A percentile compares a stretch with the other conserved stretches of the same genome.
These are phyloP conservation scores for Cladophialophora psammophila DNA, from an alignment of 2,329 filamentous ascomycete genomes.

Conservation along the genomic window DNA sequence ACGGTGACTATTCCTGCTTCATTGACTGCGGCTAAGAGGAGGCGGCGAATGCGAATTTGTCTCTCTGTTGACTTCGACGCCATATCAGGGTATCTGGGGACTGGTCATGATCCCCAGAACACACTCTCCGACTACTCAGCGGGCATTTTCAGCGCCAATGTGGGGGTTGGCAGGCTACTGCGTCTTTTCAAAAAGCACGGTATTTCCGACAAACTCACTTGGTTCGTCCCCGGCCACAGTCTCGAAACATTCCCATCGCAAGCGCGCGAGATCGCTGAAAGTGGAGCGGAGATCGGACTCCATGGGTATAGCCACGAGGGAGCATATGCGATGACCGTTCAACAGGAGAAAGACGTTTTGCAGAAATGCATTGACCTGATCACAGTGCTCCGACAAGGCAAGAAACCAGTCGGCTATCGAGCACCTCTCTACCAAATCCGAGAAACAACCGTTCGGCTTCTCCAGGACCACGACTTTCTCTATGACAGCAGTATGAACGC, in stretches of 20 bases:
- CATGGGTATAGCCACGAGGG: conserved; percentile 53
- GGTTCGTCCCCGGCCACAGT: conserved; percentile 68
- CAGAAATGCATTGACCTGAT: conserved; percentile 57
- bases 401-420: conserved; percentile 58
- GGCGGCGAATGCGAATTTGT: conserved; percentile 39
- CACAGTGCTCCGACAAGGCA: conserved; percentile 51
- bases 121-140: conserved; percentile 63
- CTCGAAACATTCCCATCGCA: conserved; percentile 64
- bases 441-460: conserved; percentile 56
- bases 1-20: conserved; percentile 18
- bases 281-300: conserved; percentile 53
- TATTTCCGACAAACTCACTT: conserved; percentile 62
- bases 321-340: conserved; percentile 50
- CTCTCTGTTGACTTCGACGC: conserved; percentile 64
- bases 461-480: conserved; percentile 59
- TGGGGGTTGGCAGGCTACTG: conserved; percentile 64
- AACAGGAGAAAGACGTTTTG: conserved; percentile 60
- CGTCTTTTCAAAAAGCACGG: conserved; percentile 61
- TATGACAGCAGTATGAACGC: conserved; percentile 61
- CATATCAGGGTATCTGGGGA: conserved; percentile 67
- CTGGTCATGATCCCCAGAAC: conserved; percentile 61
- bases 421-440: conserved; percentile 61
- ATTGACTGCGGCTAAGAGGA: conserved; percentile 24
- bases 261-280: conserved; percentile 58
- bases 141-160: conserved; percentile 63